phyloP scores from a whole-genome alignment of 352 stramenopile genomes.

The Phytophthora palmivora region DNA sequence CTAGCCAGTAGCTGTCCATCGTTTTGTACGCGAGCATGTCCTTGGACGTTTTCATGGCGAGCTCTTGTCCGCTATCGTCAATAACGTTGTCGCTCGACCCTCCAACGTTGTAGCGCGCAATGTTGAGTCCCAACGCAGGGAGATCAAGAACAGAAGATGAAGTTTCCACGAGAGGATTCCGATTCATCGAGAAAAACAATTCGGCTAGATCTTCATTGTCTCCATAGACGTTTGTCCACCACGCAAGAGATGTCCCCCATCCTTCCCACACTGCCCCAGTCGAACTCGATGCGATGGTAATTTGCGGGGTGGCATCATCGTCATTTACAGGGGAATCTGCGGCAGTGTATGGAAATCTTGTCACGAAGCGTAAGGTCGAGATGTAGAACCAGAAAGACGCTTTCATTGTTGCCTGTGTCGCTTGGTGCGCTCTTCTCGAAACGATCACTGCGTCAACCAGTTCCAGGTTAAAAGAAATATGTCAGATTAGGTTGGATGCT shows the following conservation, averaged over 20 bases:
- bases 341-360: no score
- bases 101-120: slow-evolving; percentile 59
- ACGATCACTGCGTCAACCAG: no score
- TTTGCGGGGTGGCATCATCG: no score
- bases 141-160: slow-evolving; percentile 5
- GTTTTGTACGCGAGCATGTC: slow-evolving; percentile 50
- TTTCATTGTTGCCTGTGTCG: no score
- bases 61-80: slow-evolving; percentile 36
- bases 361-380: no score
- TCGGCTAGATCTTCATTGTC: slow-evolving; percentile 47
- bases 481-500: no score
- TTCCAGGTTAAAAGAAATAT: no score
- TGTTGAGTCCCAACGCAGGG: slow-evolving; percentile 47
- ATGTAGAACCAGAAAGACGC: no score
- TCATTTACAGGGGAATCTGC: no score
- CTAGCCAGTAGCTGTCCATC: slow-evolving; percentile 48
- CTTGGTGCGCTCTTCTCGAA: no score
- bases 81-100: slow-evolving; percentile 42
- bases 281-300: no score
- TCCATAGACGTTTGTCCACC: slow-evolving; percentile 63
- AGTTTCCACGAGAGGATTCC: slow-evolving; percentile 15
- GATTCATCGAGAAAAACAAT: slow-evolving; percentile 42
- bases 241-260: slow-evolving; percentile 58
- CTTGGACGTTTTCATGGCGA: slow-evolving; percentile 42
- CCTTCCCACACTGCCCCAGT: slow-evolving; percentile 40